Percentiles rank a stretch among this genome's conserved stretches.
Evolutionary conservation across 345 rosid species (phyloP).

Genomic region (Eucalyptus guilfoylei): DNA sequence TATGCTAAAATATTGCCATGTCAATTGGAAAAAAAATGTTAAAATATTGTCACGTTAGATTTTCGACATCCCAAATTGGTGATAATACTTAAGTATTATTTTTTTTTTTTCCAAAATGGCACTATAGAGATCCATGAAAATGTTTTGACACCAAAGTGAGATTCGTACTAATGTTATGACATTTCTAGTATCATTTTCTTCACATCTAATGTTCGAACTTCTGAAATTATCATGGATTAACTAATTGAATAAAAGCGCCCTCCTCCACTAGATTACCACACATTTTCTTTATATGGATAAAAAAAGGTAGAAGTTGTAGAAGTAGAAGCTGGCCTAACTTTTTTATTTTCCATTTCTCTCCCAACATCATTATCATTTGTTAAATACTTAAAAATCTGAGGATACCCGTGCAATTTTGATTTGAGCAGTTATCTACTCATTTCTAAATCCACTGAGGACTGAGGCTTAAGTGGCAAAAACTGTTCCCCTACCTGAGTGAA

Average conservation of each 20-base stretch:
- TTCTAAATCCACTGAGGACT: not conserved
- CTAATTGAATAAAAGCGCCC: not conserved
- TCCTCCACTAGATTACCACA: not conserved
- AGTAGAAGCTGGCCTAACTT: not conserved
- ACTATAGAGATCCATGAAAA: not conserved
- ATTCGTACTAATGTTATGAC: not conserved
- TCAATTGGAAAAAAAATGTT: not conserved
- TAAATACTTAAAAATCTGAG: not conserved
- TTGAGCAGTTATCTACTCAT: not conserved
- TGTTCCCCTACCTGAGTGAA: not conserved
- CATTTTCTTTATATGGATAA: not conserved
- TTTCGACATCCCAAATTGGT: not conserved
- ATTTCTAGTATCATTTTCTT: not conserved
- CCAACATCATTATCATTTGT: not conserved
- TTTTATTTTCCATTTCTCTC: not conserved
- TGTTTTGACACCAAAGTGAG: not conserved
- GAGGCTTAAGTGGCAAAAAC: not conserved
- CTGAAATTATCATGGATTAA: not conserved
- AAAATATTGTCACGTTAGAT: not conserved
- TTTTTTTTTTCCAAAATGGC: not conserved
- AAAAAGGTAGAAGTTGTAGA: not conserved
- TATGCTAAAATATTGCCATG: not conserved
- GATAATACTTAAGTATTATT: not conserved
- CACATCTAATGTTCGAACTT: not conserved
- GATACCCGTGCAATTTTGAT: not conserved